Conservation (phyloP, 2,329 filamentous ascomycete species). For the Emergomyces pasteurianus region DNA sequence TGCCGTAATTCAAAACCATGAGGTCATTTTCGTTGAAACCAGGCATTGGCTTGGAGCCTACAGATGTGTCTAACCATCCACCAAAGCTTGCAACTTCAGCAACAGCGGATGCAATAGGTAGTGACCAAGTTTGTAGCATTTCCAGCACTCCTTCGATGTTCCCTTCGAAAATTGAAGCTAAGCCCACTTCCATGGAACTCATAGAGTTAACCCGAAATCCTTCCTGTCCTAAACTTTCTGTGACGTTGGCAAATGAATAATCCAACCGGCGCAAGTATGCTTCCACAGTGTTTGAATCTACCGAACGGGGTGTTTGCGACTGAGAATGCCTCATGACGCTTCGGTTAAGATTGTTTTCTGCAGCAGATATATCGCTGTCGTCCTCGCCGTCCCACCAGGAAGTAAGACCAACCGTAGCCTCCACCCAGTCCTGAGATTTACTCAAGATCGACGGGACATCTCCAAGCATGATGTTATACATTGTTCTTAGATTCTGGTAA, state of each 20-base stretch:
- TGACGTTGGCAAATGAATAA: slow-evolving; percentile 53
- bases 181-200: slow-evolving; percentile 64
- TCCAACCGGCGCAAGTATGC: slow-evolving; percentile 65
- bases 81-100: slow-evolving; percentile 75
- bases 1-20: slow-evolving; percentile 63
- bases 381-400: slow-evolving; percentile 88
- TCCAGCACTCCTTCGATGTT: slow-evolving; percentile 65
- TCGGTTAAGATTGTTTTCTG: slow-evolving; percentile 9
- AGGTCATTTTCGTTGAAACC: slow-evolving; percentile 74
- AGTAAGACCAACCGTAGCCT: slow-evolving; percentile 70
- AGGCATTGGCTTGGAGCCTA: slow-evolving; percentile 45
- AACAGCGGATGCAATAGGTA: slow-evolving; percentile 63
- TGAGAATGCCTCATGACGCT: slow-evolving; percentile 12
- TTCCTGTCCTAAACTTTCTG: slow-evolving; percentile 52
- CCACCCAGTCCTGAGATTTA: slow-evolving; percentile 79
- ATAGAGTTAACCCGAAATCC: slow-evolving; percentile 62
- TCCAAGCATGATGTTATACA: slow-evolving; percentile 74
- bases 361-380: slow-evolving; percentile 34
- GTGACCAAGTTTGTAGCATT: slow-evolving; percentile 67
- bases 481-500: slow-evolving; percentile 67
- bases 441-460: slow-evolving; percentile 62
- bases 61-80: slow-evolving; percentile 61
- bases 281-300: slow-evolving; percentile 45
- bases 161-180: slow-evolving; percentile 73
- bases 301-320: slow-evolving; percentile 29